phyloP scores from a whole-genome alignment of 1,139 yeast species.

The Diutina neorugosa region DNA sequence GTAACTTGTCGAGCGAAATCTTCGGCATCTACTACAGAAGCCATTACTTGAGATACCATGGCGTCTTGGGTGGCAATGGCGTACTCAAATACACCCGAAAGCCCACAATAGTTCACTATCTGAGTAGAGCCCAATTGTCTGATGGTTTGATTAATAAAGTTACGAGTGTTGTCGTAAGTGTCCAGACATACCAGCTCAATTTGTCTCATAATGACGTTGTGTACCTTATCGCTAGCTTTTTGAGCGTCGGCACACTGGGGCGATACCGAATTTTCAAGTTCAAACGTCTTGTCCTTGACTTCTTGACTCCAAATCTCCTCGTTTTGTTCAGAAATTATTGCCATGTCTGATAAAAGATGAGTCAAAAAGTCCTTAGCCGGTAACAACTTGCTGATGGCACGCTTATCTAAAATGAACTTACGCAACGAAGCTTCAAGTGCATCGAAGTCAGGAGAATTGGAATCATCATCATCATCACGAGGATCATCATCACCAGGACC shows the following conservation, averaged over 20 bases:
- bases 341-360: constrained; percentile 59
- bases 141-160: constrained; percentile 41
- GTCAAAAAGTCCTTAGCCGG: constrained; percentile 83
- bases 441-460: constrained; percentile 55
- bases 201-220: constrained; percentile 47
- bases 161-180: constrained; percentile 50
- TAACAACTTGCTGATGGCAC: constrained; percentile 76
- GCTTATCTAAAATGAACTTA: constrained; percentile 76
- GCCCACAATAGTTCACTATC: constrained; percentile 45
- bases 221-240: constrained; percentile 38
- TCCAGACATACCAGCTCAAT: constrained; percentile 50
- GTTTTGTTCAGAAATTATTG: constrained; percentile 48
- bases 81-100: constrained; percentile 57
- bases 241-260: constrained; percentile 54
- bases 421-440: constrained; percentile 75
- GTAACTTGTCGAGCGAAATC: constrained; percentile 54
- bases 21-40: constrained; percentile 58
- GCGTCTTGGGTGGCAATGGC: constrained; percentile 58
- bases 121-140: constrained; percentile 45
- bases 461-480: constrained; percentile 23
- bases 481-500: constrained; percentile 15
- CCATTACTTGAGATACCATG: constrained; percentile 51
- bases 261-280: constrained; percentile 37
- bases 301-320: constrained; percentile 25
- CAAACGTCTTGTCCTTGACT: constrained; percentile 18